phyloP scores from a whole-genome alignment of 805 yeast species.

The Metschnikowia koreensis region DNA sequence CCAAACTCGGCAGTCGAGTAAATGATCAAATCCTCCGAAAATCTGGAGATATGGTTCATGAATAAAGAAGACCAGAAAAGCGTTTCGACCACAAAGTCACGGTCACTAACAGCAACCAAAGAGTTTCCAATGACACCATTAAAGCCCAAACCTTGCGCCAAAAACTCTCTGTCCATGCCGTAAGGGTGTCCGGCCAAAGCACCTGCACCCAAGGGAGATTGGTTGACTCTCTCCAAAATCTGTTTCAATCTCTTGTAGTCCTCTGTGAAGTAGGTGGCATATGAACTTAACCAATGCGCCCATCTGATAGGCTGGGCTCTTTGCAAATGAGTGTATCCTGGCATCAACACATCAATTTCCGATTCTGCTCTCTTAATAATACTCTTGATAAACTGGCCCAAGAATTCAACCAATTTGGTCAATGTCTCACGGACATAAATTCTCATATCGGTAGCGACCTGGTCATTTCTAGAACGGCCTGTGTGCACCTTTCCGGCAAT shows the following conservation, averaged over 20 bases:
- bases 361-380: slow-evolving; percentile 72
- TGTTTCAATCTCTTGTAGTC: slow-evolving; percentile 85
- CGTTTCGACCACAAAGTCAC: slow-evolving; percentile 95
- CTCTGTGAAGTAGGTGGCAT: slow-evolving; percentile 91
- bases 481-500: slow-evolving; percentile 98
- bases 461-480: slow-evolving; percentile 98
- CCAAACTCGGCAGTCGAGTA: slow-evolving; percentile 98
- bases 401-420: slow-evolving; percentile 53
- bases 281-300: slow-evolving; percentile 95
- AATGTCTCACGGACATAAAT: slow-evolving; percentile 83
- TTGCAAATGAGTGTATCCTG: slow-evolving; percentile 98
- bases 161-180: slow-evolving; percentile 92
- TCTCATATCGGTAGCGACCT: slow-evolving; percentile 99
- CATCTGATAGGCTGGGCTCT: slow-evolving; percentile 99
- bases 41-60: slow-evolving; percentile 93
- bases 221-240: slow-evolving; percentile 77
- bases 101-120: slow-evolving; percentile 92
- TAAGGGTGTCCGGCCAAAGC: slow-evolving; percentile 99
- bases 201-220: slow-evolving; percentile 93
- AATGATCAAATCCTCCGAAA: slow-evolving; percentile 91
- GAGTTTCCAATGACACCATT: slow-evolving; percentile 91
- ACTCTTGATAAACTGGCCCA: slow-evolving; percentile 62
- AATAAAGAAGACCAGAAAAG: slow-evolving; percentile 94
- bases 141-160: slow-evolving; percentile 80
- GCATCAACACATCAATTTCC: slow-evolving; percentile 93